These are phyloP conservation scores for Solanum commersonii DNA, from an alignment of 257 asterid genomes.

Conservation along the genomic window DNA sequence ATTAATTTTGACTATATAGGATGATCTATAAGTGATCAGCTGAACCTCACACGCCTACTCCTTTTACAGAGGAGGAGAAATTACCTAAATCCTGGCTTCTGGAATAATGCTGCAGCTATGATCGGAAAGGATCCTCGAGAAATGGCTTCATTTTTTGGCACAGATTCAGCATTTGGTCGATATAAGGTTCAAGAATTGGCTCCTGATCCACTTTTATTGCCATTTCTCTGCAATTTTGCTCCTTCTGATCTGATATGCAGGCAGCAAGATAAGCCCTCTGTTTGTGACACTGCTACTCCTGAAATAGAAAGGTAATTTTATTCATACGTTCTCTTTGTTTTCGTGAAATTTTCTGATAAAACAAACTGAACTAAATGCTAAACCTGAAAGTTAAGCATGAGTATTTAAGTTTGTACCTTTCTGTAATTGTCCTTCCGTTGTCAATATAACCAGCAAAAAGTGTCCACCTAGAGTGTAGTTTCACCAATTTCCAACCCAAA, in stretches of 20 bases:
- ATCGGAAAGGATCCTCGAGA: constrained; percentile 46
- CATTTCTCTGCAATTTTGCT: constrained; percentile 37
- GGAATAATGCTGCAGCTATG: constrained; percentile 39
- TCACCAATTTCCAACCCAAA: background rate
- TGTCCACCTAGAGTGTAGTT: background rate
- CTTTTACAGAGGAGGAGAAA: constrained; percentile 49
- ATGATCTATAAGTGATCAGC: background rate
- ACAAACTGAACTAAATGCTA: background rate
- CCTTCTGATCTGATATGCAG: constrained; percentile 15
- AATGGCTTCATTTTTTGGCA: constrained; percentile 29
- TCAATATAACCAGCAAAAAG: background rate
- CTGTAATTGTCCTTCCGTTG: background rate
- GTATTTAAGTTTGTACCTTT: background rate
- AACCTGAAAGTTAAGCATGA: background rate
- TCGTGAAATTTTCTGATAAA: background rate
- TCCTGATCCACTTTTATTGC: constrained; percentile 46
- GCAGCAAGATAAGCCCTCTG: constrained; percentile 8
- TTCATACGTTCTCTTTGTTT: background rate
- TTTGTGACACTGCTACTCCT: constrained; percentile 6
- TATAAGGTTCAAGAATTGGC: constrained; percentile 26
- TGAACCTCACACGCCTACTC: background rate
- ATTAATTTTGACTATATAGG: background rate
- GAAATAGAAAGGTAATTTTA: constrained; percentile 28
- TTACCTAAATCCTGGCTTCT: constrained; percentile 43
- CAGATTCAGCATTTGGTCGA: constrained; percentile 16